These are phyloP conservation scores for Vigna unguiculata DNA, from an alignment of 306 rosid species.

Conservation along the genomic window DNA sequence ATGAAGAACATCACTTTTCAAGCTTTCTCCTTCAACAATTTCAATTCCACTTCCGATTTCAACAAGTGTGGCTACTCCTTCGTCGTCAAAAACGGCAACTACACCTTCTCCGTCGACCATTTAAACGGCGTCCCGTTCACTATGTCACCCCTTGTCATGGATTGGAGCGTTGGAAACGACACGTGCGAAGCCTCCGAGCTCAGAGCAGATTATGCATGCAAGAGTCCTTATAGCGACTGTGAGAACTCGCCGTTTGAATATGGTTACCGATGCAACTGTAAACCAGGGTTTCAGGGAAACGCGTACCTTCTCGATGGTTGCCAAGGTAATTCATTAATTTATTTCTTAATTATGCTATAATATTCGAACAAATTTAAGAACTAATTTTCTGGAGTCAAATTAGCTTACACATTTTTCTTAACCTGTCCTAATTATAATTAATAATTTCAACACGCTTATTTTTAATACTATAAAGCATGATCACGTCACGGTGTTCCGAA, in stretches of 20 bases:
- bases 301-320: not conserved
- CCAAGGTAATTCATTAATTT: not conserved
- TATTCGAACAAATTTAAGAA: no score
- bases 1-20: not conserved
- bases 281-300: not conserved
- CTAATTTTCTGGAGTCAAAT: no score
- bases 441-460: no score
- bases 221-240: not conserved
- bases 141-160: slow-evolving; percentile 28
- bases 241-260: not conserved
- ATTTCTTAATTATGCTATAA: no score
- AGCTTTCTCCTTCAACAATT: not conserved
- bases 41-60: not conserved
- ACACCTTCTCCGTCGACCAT: slow-evolving; percentile 7
- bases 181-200: not conserved
- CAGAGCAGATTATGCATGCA: not conserved
- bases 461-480: no score
- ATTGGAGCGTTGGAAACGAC: slow-evolving; percentile 48
- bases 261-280: slow-evolving; percentile 27
- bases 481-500: no score
- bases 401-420: no score
- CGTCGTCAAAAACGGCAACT: slow-evolving; percentile 34
- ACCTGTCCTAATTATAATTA: no score
- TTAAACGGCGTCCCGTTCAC: fast-evolving
- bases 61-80: slow-evolving; percentile 35